Base-by-base conservation (phyloP, 768 basidiomycete genomes). In the Phanerochaete sordida region DNA sequence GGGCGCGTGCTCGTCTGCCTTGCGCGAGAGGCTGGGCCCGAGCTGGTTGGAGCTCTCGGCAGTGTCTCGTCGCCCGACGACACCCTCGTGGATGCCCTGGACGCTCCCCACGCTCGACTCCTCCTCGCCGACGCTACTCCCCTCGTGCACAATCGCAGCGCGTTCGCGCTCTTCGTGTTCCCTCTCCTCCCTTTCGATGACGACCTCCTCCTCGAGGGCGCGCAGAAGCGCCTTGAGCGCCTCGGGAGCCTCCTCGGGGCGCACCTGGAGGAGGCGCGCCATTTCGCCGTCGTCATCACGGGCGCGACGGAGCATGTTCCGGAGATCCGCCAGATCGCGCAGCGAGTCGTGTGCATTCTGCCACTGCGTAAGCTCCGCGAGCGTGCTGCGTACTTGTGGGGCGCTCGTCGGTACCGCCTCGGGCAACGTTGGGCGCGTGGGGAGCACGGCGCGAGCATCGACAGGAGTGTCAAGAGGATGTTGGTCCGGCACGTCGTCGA, bases 161-260 rank as follows among this genome's bases (percentile, higher is more conserved):
- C 73, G 56, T 28, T 21, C 35, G 21, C 12, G 30, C 19, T 51
- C 64, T 58, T 43, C 39, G 26, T 61, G 64, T 33, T 62, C 65
- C 31, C 62, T 62, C 7, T 69, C 66, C 15, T 66, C 54, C 61
- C 60, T 64, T 54, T 73, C 74, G 35, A 61, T 66, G 58, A 75
- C 77, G 45, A 76, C 72, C 56, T 79, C 76, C 21, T 67, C 64
- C 74, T 86, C 85, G 52, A 90, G 74, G 16, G 84, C 84, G 24
- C 90, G 74, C 73, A 90, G 90, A 19, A 93, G 76, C 3, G 90
- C 86, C 74, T 90, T 90, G 70, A 91, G 84, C 13, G 89, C 89
- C 70, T 93, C 91, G 0, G 87, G 86, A 81, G 90, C 86, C 69
- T 90, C 87, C 47, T 83, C 81, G 48, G 84, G 75, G 33, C 78